Base-by-base conservation (phyloP, 352 stramenopile species). In the Phytophthora foliorum region DNA sequence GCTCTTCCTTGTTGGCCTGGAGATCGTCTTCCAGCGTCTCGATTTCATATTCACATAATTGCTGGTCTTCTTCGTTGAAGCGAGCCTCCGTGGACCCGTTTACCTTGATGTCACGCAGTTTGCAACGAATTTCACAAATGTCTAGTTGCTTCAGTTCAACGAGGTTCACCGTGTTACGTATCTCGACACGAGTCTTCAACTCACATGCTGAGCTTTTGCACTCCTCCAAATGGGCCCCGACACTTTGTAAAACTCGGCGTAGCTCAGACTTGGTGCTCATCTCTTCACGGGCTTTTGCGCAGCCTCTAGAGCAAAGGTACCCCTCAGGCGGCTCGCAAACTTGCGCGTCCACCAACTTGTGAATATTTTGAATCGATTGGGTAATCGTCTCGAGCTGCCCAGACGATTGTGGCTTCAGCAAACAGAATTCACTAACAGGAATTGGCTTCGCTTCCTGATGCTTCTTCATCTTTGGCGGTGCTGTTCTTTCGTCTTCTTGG, bases 121-220 rank as follows among this genome's bases (percentile, higher is more conserved):
- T 14, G n/a, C 14, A n/a, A 19, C 24, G 57, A 11, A 58, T 27
- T 17, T 13, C 48, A 36, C 19, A 57, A 8, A 57, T 66, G 52
- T 58, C 36, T 1, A 66, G 38, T 27, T 66, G 57, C 38, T 58
- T 66, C n/a, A 42, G 27, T 41, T 66, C 57, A 5, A 66, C 42
- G 11, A 51, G 27, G 32, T 66, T 6, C 21, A n/a, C 14, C 6
- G 19, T 13, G 36, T 49, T 9, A 3, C 46, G 57, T 11, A 64
- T 13, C 27, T 56, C 34, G 7, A 56, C 46, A 31, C 57, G 44
- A 56, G 22, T 56, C 22, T 32, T 36, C 16, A 63, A 21, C 42
- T 63, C 42, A 5, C 56, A 63, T 48, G 42, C 45, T 10, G 13
- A 9, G 21, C 22, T 56, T 29, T 64, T 16, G 21, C 57, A 64